These are phyloP conservation scores for Botrytis fragariae DNA, from an alignment of 2,329 filamentous ascomycete genomes.

Conservation along the genomic window DNA sequence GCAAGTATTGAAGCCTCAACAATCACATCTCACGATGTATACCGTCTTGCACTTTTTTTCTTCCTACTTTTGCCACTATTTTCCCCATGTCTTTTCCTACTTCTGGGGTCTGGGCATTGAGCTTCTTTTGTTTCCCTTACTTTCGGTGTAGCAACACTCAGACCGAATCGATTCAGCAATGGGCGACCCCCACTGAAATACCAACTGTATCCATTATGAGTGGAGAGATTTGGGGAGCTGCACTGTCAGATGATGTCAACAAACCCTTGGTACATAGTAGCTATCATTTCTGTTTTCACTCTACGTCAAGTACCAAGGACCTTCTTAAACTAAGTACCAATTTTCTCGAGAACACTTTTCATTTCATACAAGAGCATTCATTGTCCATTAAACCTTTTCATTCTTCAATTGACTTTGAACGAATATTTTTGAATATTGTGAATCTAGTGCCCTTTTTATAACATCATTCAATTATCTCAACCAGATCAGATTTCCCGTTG, in stretches of 20 bases:
- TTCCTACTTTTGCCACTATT: not conserved
- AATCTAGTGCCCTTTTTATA: not conserved
- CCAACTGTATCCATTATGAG: conserved; percentile 5
- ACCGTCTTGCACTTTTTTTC: not conserved
- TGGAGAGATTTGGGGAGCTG: conserved; percentile 12
- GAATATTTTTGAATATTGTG: not conserved
- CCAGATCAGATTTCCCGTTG: not conserved
- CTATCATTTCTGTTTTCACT: conserved; percentile 3
- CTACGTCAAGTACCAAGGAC: conserved; percentile 2
- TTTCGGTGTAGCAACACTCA: conserved; percentile 14
- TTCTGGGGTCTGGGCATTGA: not conserved
- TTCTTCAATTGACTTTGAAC: not conserved
- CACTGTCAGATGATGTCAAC: conserved; percentile 20
- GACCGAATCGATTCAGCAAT: not conserved
- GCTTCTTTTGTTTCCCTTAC: not conserved
- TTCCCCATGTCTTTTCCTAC: conserved; percentile 9
- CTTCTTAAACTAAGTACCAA: not conserved
- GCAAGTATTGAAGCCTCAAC: not conserved
- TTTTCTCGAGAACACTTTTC: not conserved
- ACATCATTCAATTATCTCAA: not conserved
- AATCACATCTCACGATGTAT: not conserved
- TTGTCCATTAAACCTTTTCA: too few relatives aligned
- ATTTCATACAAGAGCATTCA: not conserved
- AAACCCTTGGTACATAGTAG: conserved; percentile 6
- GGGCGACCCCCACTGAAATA: conserved; percentile 4